Percentiles rank a stretch among this genome's conserved stretches.
phyloP scores from a whole-genome alignment of 108 stramenopile genomes.

The Pseudonitzschia multiseries region DNA sequence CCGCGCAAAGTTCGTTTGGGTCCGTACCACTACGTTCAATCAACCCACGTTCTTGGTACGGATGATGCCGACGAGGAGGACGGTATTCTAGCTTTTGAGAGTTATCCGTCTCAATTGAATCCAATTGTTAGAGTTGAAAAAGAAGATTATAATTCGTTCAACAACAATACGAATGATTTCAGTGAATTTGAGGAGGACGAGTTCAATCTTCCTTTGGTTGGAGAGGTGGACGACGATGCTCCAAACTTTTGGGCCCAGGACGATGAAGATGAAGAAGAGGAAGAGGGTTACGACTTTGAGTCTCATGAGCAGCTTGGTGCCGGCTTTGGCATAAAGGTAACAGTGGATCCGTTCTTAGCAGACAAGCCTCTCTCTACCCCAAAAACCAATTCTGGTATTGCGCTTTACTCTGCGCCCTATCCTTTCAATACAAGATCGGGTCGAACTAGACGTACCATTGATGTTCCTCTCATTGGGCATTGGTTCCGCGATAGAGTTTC shows the following conservation, averaged over 20 bases:
- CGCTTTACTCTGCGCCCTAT: slow-evolving; percentile 95
- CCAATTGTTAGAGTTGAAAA: slow-evolving; percentile 89
- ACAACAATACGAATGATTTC: slow-evolving; percentile 31
- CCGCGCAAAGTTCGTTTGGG: slow-evolving; percentile 88
- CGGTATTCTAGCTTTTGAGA: slow-evolving; percentile 55
- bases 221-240: slow-evolving; percentile 73
- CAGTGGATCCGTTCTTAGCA: slow-evolving; percentile 61
- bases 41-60: slow-evolving; percentile 87
- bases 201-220: slow-evolving; percentile 68
- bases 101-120: slow-evolving; percentile 79
- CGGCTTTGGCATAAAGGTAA: slow-evolving; percentile 50
- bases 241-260: slow-evolving; percentile 69
- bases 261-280: slow-evolving; percentile 39
- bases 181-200: slow-evolving; percentile 82
- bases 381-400: slow-evolving; percentile 83
- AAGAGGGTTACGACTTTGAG: slow-evolving; percentile 22
- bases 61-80: slow-evolving; percentile 68
- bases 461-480: slow-evolving; percentile 95
- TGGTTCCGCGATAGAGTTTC: slow-evolving; percentile 92
- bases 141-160: slow-evolving; percentile 33
- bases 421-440: slow-evolving; percentile 96
- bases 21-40: slow-evolving; percentile 92
- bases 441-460: slow-evolving; percentile 91
- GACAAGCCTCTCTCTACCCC: slow-evolving; percentile 65
- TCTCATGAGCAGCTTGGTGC: slow-evolving; percentile 26